Conservation (phyloP, 176 grass and related monocot genomes). For the Microstegium vimineum region DNA sequence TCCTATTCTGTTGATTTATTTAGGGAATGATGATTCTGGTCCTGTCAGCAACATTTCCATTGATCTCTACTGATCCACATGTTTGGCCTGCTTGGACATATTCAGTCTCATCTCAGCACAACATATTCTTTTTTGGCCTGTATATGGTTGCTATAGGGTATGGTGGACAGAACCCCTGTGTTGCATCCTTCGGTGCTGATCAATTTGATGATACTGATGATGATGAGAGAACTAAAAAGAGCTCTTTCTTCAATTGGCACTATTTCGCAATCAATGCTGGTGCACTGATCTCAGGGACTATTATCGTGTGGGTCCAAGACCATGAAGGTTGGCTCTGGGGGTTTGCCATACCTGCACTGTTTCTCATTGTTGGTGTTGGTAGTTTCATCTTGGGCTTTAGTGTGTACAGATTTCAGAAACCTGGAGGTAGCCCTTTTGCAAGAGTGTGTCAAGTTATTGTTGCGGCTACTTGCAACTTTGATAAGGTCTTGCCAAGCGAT, state of each 20-base stretch:
- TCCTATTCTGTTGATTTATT: background rate
- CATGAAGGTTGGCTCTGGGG: constrained; percentile 67
- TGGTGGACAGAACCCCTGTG: constrained; percentile 66
- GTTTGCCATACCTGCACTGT: constrained; percentile 50
- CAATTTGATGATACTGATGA: constrained; percentile 84
- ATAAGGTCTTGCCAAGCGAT: constrained; percentile 54
- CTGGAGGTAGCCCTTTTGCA: constrained; percentile 68
- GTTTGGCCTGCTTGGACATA: constrained; percentile 38
- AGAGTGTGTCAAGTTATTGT: constrained; percentile 66
- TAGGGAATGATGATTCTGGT: constrained; percentile 69
- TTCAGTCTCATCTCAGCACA: constrained; percentile 37
- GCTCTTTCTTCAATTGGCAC: constrained; percentile 81
- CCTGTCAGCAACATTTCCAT: constrained; percentile 54
- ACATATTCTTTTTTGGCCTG: constrained; percentile 60
- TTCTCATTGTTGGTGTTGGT: constrained; percentile 48
- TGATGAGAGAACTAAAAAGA: constrained; percentile 41
- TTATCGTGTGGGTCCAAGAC: constrained; percentile 78
- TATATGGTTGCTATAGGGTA: constrained; percentile 78
- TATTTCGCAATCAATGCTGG: constrained; percentile 62
- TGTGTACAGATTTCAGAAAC: constrained; percentile 81
- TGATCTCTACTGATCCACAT: constrained; percentile 23
- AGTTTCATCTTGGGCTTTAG: constrained; percentile 59
- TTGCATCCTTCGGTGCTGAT: constrained; percentile 76
- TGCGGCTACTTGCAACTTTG: constrained; percentile 49
- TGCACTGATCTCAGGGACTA: constrained; percentile 54